Base-by-base conservation (phyloP, 257 asterid species). In the Dorcoceras hygrometricum region DNA sequence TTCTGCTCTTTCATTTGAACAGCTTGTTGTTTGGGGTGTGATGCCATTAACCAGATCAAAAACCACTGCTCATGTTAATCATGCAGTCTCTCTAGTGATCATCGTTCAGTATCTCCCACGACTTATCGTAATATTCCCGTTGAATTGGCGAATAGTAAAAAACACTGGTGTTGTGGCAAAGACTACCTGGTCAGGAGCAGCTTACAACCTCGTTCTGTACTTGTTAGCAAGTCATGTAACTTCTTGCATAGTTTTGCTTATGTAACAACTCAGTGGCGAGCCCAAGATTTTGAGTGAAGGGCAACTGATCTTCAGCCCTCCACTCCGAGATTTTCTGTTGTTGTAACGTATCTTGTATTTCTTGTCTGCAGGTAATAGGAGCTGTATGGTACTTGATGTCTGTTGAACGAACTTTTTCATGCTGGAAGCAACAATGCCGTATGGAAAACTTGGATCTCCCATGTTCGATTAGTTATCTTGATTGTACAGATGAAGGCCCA, bases 111-210 rank as follows among this genome's bases (percentile, higher is more conserved):
- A 86, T 76, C 71, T 92, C 58, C 98, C 98, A 0, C 76, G 95
- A 20, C 77, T 89, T 59, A 80, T 84, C 4, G 89, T 92, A 27
- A 75, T 92, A 34, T 86, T 92, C 77, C 95, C 97, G 9, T 71
- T 92, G 65, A 87, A 87, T 46, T 59, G 76, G 48, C 75, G 86
- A 28, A 92, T 92, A 50, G 77, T 85, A 24, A 86, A 86, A 62
- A 86, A 89, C 79, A 87, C 96, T 0, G 98, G 98, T 16, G 93
- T 82, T 22, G 89, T 89, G 4, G 96, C 96, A 1, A 86, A 80
- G 76, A 87, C 95, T 12, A 96, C 97, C 48, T 86, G 96, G 97
- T 80, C 95, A 12, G 98, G 98, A 39, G 97, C 98, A 6, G 96
- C 90, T 4, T 92, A 81, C 78, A 89, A 92, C 79, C 95, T 89